Conservation (phyloP, 768 basidiomycete genomes). For the Melanogaster broomeanus region DNA sequence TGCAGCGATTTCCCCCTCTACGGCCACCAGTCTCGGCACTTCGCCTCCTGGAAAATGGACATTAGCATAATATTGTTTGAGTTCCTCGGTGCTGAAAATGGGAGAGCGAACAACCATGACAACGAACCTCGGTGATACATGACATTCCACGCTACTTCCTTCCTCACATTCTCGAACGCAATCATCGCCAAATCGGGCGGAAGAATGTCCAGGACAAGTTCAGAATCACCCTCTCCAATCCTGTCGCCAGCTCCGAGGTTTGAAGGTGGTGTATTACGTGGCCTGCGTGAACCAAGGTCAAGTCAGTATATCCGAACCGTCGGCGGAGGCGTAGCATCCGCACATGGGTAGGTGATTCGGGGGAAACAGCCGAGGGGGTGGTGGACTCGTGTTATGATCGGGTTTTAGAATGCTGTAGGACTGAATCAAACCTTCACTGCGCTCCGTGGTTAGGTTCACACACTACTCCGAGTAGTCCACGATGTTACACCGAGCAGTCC, state of each 20-base stretch:
- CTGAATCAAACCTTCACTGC: constrained; percentile 3
- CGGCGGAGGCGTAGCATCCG: constrained; percentile 3
- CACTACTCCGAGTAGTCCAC: too few species aligned
- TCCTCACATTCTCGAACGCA: constrained; percentile 58
- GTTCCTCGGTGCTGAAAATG: not conserved
- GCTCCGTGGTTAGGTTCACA: not conserved
- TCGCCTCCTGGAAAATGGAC: constrained; percentile 59
- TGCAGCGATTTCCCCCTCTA: constrained; percentile 52
- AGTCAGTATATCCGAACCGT: constrained; percentile 4
- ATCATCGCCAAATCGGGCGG: constrained; percentile 53
- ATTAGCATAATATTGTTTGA: constrained; percentile 1
- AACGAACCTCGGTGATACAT: constrained; percentile 75
- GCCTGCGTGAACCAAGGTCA: constrained; percentile 14
- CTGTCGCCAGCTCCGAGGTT: constrained; percentile 36
- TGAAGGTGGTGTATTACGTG: constrained; percentile 20
- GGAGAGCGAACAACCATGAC: not conserved
- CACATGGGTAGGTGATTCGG: constrained; percentile 12
- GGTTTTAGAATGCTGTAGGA: not conserved
- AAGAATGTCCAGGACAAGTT: constrained; percentile 58
- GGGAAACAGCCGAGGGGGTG: not conserved
- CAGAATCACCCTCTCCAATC: constrained; percentile 71
- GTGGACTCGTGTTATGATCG: constrained; percentile 17
- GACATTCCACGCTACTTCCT: constrained; percentile 70
- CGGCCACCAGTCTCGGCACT: constrained; percentile 65
- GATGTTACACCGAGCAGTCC: too few species aligned